These are phyloP conservation scores for Hericium erinaceus DNA, from an alignment of 768 basidiomycete species.

Conservation along the genomic window DNA sequence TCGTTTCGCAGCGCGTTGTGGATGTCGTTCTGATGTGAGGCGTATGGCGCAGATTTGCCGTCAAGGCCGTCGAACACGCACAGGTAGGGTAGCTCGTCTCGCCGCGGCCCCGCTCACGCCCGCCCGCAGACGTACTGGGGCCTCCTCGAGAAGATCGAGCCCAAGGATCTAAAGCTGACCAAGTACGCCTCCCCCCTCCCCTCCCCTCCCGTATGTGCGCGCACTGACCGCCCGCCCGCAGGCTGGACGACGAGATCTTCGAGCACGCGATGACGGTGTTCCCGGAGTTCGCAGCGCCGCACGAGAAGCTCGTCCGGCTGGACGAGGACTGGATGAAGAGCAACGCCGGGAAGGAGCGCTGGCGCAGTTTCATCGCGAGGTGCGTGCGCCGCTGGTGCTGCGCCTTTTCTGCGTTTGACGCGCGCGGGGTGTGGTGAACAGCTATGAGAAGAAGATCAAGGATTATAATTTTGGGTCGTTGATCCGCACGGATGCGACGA, in stretches of 20 bases:
- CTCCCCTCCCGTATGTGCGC: not conserved
- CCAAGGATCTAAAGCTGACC: slow-evolving; percentile 71
- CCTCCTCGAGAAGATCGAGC: slow-evolving; percentile 71
- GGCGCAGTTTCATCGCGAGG: slow-evolving; percentile 81
- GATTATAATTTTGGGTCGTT: slow-evolving; percentile 97
- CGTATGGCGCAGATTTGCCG: slow-evolving; percentile 55
- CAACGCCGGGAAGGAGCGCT: slow-evolving; percentile 74
- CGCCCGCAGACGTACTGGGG: slow-evolving; percentile 83
- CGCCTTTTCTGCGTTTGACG: not conserved
- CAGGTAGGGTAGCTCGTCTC: slow-evolving; percentile 48
- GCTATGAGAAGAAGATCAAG: slow-evolving; percentile 84
- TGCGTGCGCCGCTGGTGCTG: slow-evolving; percentile 24
- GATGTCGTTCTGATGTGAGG: slow-evolving; percentile 4
- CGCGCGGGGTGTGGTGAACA: slow-evolving; percentile 18
- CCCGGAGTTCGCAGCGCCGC: slow-evolving; percentile 53
- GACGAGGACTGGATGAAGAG: slow-evolving; percentile 95
- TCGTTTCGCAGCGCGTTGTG: not conserved
- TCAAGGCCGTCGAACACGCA: slow-evolving; percentile 93
- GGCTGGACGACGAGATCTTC: slow-evolving; percentile 84
- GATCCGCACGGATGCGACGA: slow-evolving; percentile 68
- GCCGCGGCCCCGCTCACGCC: slow-evolving; percentile 5
- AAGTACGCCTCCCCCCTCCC: slow-evolving; percentile 38
- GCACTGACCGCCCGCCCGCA: not conserved
- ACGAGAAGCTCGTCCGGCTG: slow-evolving; percentile 41
- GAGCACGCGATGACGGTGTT: slow-evolving; percentile 67